Conservation (phyloP, 1,139 yeast species). For the Pichia norvegensis region DNA sequence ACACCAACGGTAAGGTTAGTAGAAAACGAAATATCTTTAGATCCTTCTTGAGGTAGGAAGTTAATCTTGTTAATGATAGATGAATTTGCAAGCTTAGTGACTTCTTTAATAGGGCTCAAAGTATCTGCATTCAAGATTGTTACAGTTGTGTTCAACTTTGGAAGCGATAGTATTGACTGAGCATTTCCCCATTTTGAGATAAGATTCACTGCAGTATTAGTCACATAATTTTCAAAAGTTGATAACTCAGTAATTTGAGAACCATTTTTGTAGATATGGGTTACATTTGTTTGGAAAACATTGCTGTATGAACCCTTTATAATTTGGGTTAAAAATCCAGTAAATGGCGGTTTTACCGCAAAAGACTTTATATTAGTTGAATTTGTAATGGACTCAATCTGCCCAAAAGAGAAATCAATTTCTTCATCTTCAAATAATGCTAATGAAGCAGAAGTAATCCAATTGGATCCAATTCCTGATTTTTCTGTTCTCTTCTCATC, state of each 20-base stretch:
- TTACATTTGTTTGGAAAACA: constrained; percentile 29
- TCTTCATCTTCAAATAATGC: constrained; percentile 49
- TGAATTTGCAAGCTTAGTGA: constrained; percentile 14
- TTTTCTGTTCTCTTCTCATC: constrained; percentile 17
- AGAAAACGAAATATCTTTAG: constrained; percentile 19
- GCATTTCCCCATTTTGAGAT: constrained; percentile 27
- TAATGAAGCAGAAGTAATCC: constrained; percentile 66
- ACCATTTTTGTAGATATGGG: constrained; percentile 34
- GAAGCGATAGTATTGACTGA: constrained; percentile 27
- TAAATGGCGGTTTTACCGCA: constrained; percentile 31
- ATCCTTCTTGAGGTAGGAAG: constrained; percentile 11
- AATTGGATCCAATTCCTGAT: constrained; percentile 47
- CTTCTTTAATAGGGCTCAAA: constrained; percentile 9
- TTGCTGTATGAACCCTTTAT: constrained; percentile 31
- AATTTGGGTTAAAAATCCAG: constrained; percentile 34
- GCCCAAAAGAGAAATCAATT: constrained; percentile 36
- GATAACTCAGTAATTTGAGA: constrained; percentile 17
- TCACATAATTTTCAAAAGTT: constrained; percentile 26
- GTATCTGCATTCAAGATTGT: constrained; percentile 18
- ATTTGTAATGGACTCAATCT: constrained; percentile 28
- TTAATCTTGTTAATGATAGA: constrained; percentile 21
- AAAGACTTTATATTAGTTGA: constrained; percentile 22
- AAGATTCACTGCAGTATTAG: constrained; percentile 32
- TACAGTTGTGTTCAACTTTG: constrained; percentile 20
- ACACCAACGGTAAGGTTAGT: constrained; percentile 18